phyloP scores from a whole-genome alignment of 768 basidiomycete genomes.

The Psilocybe sp. region DNA sequence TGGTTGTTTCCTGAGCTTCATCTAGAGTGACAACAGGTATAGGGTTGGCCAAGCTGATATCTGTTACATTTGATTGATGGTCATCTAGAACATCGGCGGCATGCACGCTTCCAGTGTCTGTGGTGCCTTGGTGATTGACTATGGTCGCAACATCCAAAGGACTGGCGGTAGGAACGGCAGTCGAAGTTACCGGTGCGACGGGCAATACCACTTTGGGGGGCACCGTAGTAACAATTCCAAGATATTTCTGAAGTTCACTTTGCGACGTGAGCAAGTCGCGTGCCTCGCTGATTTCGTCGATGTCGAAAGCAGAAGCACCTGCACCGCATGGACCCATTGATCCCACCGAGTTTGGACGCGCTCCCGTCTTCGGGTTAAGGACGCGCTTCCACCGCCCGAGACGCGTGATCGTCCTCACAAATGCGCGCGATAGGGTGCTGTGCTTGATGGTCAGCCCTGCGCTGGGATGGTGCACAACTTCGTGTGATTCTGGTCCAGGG shows the following conservation, averaged over 20 bases:
- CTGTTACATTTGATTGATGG: too few species aligned
- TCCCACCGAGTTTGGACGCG: conserved; percentile 24
- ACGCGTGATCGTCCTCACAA: conserved; percentile 80
- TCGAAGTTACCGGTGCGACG: not conserved
- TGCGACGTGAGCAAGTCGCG: conserved; percentile 60
- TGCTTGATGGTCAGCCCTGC: conserved; percentile 52
- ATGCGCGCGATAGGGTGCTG: conserved; percentile 66
- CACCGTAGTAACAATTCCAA: conserved; percentile 47
- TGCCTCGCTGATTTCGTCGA: conserved; percentile 52
- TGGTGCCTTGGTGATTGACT: too few species aligned
- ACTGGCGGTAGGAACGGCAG: too few species aligned
- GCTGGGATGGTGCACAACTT: conserved; percentile 21
- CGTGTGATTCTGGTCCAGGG: conserved; percentile 24
- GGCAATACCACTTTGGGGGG: conserved; percentile 5
- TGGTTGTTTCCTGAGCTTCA: not conserved
- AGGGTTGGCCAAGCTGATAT: conserved; percentile 1
- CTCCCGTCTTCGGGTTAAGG: conserved; percentile 45
- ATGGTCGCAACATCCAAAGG: too few species aligned
- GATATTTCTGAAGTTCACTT: conserved; percentile 65
- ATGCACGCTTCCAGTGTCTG: too few species aligned
- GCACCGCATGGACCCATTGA: conserved; percentile 35
- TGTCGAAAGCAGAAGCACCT: conserved; percentile 68
- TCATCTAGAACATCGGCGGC: too few species aligned
- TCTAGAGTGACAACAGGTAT: not conserved
- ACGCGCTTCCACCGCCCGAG: conserved; percentile 83